Percentiles rank a stretch among this genome's conserved stretches.
phyloP scores from a whole-genome alignment of 805 yeast species.

The Candida endomychidarum region DNA sequence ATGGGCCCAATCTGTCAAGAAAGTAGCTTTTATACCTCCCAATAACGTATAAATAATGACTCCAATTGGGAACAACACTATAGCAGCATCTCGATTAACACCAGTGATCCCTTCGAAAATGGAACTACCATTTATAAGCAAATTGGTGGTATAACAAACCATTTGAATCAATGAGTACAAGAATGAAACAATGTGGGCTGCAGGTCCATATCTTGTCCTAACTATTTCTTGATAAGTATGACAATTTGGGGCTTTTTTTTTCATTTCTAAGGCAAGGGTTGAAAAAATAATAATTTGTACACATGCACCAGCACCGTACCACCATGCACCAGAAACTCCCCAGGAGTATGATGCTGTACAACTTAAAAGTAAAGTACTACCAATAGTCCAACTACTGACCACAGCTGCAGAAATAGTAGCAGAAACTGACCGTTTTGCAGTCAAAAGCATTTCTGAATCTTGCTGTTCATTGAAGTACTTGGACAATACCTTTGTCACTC shows the following conservation, averaged over 20 bases:
- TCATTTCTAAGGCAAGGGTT: constrained; percentile 38
- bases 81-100: constrained; percentile 46
- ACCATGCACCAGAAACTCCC: constrained; percentile 34
- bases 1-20: constrained; percentile 75
- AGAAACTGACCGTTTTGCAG: constrained; percentile 43
- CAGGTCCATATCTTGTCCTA: constrained; percentile 34
- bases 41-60: constrained; percentile 71
- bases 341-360: constrained; percentile 17
- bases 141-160: constrained; percentile 28
- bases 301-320: constrained; percentile 39
- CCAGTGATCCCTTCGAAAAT: constrained; percentile 42
- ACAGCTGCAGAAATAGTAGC: constrained; percentile 43
- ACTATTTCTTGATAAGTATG: constrained; percentile 43
- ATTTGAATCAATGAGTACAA: constrained; percentile 39
- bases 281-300: constrained; percentile 38
- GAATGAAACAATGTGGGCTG: constrained; percentile 19
- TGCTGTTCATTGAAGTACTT: constrained; percentile 39
- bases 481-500: constrained; percentile 29
- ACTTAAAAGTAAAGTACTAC: constrained; percentile 36
- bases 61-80: constrained; percentile 51
- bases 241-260: constrained; percentile 39
- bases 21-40: constrained; percentile 84
- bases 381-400: constrained; percentile 48
- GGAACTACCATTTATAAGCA: constrained; percentile 46
- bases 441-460: constrained; percentile 44